Evolutionary conservation across 2,329 filamentous ascomycete genomes (phyloP).

Genomic region (Colletotrichum navitas): DNA sequence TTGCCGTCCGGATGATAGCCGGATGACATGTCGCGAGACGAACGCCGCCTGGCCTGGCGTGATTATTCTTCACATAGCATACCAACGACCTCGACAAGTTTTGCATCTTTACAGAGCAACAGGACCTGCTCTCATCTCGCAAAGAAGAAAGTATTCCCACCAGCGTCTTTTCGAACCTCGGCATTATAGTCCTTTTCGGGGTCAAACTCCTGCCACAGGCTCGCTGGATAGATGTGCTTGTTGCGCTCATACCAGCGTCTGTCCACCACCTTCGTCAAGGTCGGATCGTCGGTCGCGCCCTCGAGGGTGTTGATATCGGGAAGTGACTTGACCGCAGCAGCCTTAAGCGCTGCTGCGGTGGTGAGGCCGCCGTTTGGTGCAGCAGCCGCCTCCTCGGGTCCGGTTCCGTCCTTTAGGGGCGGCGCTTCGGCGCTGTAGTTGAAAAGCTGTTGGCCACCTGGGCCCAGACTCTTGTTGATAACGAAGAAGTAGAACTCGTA

Average conservation of each 20-base stretch:
- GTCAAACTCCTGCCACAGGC: conserved; percentile 95
- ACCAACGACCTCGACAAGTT: neutral
- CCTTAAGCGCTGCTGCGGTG: conserved; percentile 51
- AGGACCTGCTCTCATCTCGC: conserved; percentile 54
- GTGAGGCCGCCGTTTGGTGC: conserved; percentile 49
- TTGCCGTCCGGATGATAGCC: conserved; percentile 52
- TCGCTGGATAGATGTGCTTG: conserved; percentile 98
- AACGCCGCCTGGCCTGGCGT: conserved; percentile 18
- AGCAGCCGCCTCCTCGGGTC: conserved; percentile 39
- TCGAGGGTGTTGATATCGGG: conserved; percentile 72
- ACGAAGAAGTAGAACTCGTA: conserved; percentile 98
- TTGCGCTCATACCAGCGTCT: conserved; percentile 97
- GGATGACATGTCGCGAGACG: conserved; percentile 46
- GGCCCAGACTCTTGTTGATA: conserved; percentile 84
- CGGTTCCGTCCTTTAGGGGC: conserved; percentile 30
- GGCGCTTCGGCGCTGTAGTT: conserved; percentile 73
- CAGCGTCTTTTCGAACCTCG: conserved; percentile 83
- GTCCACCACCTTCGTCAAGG: conserved; percentile 93
- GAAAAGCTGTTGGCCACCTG: conserved; percentile 81
- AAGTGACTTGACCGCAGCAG: conserved; percentile 53
- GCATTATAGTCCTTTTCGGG: conserved; percentile 86
- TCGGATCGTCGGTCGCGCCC: conserved; percentile 82
- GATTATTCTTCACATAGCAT: neutral
- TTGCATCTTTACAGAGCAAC: neutral
- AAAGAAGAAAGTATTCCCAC: conserved; percentile 96